Evolutionary conservation across 2,329 filamentous ascomycete genomes (phyloP).

Genomic region (Epichloe gansuensis): DNA sequence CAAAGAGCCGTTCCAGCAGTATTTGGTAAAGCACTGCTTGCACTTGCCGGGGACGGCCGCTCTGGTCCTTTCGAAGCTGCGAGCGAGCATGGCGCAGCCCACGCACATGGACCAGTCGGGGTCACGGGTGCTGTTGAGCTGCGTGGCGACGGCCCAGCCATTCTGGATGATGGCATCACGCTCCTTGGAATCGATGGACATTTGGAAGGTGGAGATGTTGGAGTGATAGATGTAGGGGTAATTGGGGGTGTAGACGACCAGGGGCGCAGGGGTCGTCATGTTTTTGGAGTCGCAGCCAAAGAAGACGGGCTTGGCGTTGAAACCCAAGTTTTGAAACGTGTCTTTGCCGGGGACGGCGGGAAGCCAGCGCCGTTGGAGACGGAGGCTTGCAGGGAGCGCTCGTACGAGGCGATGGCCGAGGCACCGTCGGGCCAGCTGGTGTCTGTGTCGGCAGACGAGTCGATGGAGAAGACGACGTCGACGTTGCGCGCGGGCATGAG

Average conservation of each 20-base stretch:
- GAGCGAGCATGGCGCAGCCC: conserved; percentile 71
- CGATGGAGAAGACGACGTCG: conserved; percentile 53
- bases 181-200: conserved; percentile 48
- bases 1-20: conserved; percentile 87
- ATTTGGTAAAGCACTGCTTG: conserved; percentile 60
- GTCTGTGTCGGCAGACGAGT: conserved; percentile 50
- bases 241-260: conserved; percentile 75
- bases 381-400: conserved; percentile 33
- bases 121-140: conserved; percentile 68
- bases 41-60: conserved; percentile 61
- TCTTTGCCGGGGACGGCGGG: conserved; percentile 40
- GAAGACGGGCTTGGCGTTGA: conserved; percentile 49
- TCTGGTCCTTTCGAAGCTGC: conserved; percentile 61
- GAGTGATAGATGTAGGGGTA: conserved; percentile 63
- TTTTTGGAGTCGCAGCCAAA: conserved; percentile 50
- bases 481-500: conserved; percentile 36
- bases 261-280: conserved; percentile 44
- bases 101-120: conserved; percentile 70
- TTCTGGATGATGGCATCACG: conserved; percentile 77
- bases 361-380: conserved; percentile 44
- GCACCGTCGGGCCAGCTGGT: conserved; percentile 49
- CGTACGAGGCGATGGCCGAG: conserved; percentile 44
- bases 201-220: conserved; percentile 70
- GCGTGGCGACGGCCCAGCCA: conserved; percentile 72
- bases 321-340: conserved; percentile 44